Evolutionary conservation across 108 stramenopile genomes (phyloP), one percentile per base, ranked within the genome.

Genomic region (Seminavis robusta): DNA sequence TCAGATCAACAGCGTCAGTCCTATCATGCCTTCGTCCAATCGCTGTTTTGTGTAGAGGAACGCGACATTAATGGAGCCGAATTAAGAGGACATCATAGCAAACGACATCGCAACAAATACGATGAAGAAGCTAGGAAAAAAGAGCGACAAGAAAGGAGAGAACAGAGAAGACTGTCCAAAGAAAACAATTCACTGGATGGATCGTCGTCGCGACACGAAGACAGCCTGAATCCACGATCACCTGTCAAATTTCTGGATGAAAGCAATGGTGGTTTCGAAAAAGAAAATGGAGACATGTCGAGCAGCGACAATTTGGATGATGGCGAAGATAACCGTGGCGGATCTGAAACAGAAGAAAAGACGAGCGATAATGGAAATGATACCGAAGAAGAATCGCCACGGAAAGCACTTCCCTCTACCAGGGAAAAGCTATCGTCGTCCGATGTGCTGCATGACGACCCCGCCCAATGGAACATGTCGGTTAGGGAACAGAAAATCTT

Each of bases 21-120:
- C 34, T 93, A 93, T 50, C 53, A 42, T 6, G 52, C 49, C 31
- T 51, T 86, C 26, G 82, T 84, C 0, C 11, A 59, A 16, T n/a
- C n/a, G n/a, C n/a, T n/a, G n/a, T n/a, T n/a, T n/a, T n/a, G n/a
- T n/a, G n/a, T n/a, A n/a, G n/a, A n/a, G n/a, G n/a, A n/a, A n/a
- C n/a, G n/a, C n/a, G n/a, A n/a, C n/a, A n/a, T n/a, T n/a, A n/a
- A n/a, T n/a, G n/a, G n/a, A n/a, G n/a, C n/a, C n/a, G n/a, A n/a
- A n/a, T n/a, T n/a, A n/a, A n/a, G n/a, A n/a, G n/a, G n/a, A n/a
- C n/a, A n/a, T n/a, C n/a, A n/a, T n/a, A n/a, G n/a, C n/a, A n/a
- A n/a, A n/a, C n/a, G n/a, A n/a, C n/a, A n/a, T n/a, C n/a, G n/a
- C n/a, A n/a, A n/a, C n/a, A n/a, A n/a, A n/a, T n/a, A n/a, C n/a